Conservation (phyloP, 2,329 filamentous ascomycete genomes). For the Exophiala xenobiotica region DNA sequence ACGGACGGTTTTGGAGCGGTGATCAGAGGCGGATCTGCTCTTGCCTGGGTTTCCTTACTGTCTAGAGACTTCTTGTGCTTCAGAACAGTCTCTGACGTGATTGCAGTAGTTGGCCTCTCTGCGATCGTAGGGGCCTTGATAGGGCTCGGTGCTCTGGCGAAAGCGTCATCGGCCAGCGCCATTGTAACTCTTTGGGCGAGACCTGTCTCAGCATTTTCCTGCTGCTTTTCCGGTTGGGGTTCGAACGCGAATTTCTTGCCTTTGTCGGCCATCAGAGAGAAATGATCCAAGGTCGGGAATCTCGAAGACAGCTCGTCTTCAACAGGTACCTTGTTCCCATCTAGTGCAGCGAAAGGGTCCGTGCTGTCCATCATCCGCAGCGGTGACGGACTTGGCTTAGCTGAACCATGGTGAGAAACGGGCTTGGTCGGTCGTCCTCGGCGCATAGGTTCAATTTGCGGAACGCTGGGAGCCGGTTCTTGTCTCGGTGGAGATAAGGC, state of each 20-base stretch:
- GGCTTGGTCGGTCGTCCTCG: constrained; percentile 70
- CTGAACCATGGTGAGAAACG: constrained; percentile 46
- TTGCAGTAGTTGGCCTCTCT: constrained; percentile 32
- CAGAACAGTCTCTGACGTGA: constrained; percentile 27
- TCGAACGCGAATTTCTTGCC: constrained; percentile 84
- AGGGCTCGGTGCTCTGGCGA: constrained; percentile 53
- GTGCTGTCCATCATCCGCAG: constrained; percentile 62
- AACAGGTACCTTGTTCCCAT: constrained; percentile 59
- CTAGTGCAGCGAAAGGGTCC: constrained; percentile 89
- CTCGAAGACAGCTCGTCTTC: constrained; percentile 78
- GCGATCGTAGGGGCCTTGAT: constrained; percentile 32
- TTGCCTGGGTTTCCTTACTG: constrained; percentile 14
- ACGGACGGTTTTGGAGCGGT: constrained; percentile 53
- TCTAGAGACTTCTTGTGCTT: constrained; percentile 26
- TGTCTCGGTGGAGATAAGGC: constrained; percentile 69
- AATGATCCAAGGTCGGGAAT: constrained; percentile 91
- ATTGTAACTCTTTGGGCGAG: constrained; percentile 69
- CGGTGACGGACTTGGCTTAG: constrained; percentile 66
- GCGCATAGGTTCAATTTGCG: constrained; percentile 91
- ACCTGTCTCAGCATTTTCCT: constrained; percentile 49
- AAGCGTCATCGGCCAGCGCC: constrained; percentile 80
- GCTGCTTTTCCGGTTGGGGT: constrained; percentile 48
- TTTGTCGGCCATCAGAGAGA: constrained; percentile 82
- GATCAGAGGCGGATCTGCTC: constrained; percentile 19
- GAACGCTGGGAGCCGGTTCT: constrained; percentile 66